Evolutionary conservation across 306 rosid genomes (phyloP).

Genomic region (Rosa chinensis): DNA sequence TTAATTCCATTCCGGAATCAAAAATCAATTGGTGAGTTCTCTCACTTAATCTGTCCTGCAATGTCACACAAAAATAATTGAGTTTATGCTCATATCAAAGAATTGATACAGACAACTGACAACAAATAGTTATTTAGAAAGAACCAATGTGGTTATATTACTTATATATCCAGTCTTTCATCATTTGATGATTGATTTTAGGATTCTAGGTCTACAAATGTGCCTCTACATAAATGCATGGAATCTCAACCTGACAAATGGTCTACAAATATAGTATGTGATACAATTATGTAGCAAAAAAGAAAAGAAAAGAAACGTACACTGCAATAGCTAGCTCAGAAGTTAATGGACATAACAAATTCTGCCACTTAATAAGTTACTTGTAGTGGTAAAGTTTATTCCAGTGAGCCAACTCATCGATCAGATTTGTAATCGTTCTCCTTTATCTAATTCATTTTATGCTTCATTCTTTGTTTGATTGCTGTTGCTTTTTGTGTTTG

Average conservation of each 20-base stretch:
- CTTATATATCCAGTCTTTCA: not conserved
- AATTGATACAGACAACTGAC: not conserved
- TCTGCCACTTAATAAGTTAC: not conserved
- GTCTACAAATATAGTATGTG: too few species aligned
- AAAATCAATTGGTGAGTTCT: not conserved
- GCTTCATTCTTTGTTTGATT: not conserved
- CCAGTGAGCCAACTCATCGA: not conserved
- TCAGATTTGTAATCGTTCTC: not conserved
- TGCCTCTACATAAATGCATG: not conserved
- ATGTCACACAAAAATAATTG: not conserved
- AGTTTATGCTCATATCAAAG: too few species aligned
- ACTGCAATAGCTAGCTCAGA: not conserved
- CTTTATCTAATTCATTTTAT: not conserved
- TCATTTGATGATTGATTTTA: not conserved
- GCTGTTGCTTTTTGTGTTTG: too few species aligned
- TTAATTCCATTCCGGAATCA: not conserved
- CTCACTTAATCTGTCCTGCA: not conserved
- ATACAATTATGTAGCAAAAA: too few species aligned
- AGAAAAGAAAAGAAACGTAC: not conserved
- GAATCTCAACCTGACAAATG: too few species aligned
- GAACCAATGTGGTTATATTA: not conserved
- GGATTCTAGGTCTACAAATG: not conserved
- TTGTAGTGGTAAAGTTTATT: not conserved
- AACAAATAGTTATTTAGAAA: not conserved
- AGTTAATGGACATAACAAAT: not conserved